Conservation (phyloP, 345 rosid species). For the Gossypioides kirkii region DNA sequence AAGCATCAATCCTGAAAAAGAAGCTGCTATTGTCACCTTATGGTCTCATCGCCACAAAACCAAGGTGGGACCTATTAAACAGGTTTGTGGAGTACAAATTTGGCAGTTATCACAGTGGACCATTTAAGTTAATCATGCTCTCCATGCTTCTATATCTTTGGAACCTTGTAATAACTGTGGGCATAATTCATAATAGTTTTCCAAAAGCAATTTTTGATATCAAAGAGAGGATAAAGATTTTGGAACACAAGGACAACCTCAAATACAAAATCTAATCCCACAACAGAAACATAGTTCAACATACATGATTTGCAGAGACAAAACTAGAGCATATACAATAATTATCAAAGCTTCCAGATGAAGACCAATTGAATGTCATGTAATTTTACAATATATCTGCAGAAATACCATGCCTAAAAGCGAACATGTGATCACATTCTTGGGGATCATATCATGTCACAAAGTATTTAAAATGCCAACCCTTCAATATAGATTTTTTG, state of each 20-base stretch:
- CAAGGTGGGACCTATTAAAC: not conserved
- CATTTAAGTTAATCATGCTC: not conserved
- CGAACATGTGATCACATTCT: not conserved
- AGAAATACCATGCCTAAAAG: not conserved
- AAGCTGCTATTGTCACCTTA: not conserved
- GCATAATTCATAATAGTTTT: not conserved
- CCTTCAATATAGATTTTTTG: not conserved
- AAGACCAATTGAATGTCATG: not conserved
- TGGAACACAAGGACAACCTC: not conserved
- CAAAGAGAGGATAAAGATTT: not conserved
- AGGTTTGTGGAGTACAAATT: not conserved
- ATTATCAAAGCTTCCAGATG: not conserved
- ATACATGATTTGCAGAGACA: not conserved
- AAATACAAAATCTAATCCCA: too few species aligned
- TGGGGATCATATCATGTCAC: not conserved
- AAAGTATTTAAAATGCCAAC: not conserved
- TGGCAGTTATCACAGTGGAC: not conserved
- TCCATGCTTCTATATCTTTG: not conserved
- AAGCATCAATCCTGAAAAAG: not conserved
- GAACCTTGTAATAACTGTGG: not conserved
- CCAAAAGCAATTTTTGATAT: not conserved
- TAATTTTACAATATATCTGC: not conserved
- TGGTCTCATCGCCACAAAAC: not conserved
- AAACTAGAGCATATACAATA: not conserved
- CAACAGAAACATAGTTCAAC: too few species aligned